Percentiles rank a stretch among this genome's conserved stretches.
phyloP scores from a whole-genome alignment of 2,329 filamentous ascomycete species.

The Passalora sequoiae region DNA sequence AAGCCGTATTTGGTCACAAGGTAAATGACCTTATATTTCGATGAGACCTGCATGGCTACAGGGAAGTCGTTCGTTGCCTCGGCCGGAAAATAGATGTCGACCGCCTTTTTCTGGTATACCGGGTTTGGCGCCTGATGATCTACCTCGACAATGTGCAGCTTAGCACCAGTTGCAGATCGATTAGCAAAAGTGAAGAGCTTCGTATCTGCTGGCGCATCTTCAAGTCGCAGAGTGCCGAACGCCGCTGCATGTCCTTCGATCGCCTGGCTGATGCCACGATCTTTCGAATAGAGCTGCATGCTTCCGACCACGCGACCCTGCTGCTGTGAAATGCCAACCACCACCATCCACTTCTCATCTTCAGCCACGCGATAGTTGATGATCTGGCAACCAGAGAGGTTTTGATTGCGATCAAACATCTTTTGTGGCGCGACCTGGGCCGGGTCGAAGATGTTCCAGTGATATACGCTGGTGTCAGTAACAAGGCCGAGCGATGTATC shows the following conservation, averaged over 20 bases:
- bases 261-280: slow-evolving; percentile 92
- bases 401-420: slow-evolving; percentile 89
- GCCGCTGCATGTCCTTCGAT: slow-evolving; percentile 96
- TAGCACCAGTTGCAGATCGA: slow-evolving; percentile 79
- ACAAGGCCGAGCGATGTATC: slow-evolving; percentile 83
- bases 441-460: slow-evolving; percentile 94
- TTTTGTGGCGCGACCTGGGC: slow-evolving; percentile 75
- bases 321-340: slow-evolving; percentile 91
- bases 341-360: slow-evolving; percentile 97
- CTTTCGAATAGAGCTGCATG: slow-evolving; percentile 95
- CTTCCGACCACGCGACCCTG: slow-evolving; percentile 89
- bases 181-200: slow-evolving; percentile 97
- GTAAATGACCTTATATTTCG: slow-evolving; percentile 94
- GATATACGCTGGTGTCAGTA: slow-evolving; percentile 84
- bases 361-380: slow-evolving; percentile 98
- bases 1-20: slow-evolving; percentile 98
- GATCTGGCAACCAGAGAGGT: slow-evolving; percentile 88
- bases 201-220: slow-evolving; percentile 82
- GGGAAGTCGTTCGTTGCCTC: slow-evolving; percentile 97
- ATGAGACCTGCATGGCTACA: slow-evolving; percentile 93
- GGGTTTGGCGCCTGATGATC: slow-evolving; percentile 89
- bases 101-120: slow-evolving; percentile 86
- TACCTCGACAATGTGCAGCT: slow-evolving; percentile 96
- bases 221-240: slow-evolving; percentile 82
- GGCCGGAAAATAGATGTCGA: slow-evolving; percentile 94